These are phyloP conservation scores for Hypholoma fasciculare DNA, from an alignment of 768 basidiomycete species.

Conservation along the genomic window DNA sequence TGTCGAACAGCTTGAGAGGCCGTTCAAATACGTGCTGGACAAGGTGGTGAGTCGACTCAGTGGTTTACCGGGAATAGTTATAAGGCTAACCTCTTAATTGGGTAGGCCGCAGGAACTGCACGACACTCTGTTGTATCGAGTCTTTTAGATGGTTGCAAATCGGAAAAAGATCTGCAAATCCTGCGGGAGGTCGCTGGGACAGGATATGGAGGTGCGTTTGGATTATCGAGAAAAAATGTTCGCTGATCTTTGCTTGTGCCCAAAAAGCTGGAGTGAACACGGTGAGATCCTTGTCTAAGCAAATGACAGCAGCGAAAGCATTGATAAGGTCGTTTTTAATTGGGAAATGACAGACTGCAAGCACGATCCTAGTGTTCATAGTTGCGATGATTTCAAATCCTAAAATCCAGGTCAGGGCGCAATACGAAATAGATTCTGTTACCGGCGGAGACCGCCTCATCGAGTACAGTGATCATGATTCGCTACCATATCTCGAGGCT, in stretches of 20 bases:
- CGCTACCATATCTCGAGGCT: conserved; percentile 23
- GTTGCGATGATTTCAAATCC: conserved; percentile 29
- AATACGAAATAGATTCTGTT: conserved; percentile 29
- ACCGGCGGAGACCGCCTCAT: conserved; percentile 27
- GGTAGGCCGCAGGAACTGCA: background rate
- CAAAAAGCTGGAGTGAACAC: background rate
- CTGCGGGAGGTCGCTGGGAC: background rate
- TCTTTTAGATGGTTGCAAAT: background rate
- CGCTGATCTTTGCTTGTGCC: background rate
- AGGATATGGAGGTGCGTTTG: background rate
- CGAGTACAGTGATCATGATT: conserved; percentile 18
- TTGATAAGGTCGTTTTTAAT: too few relatives aligned
- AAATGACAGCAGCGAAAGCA: background rate
- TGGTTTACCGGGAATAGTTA: background rate
- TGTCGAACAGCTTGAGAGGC: background rate
- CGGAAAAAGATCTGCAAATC: background rate
- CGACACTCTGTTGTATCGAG: background rate
- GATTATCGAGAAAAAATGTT: background rate
- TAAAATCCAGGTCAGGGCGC: conserved; percentile 29
- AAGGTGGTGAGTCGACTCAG: background rate
- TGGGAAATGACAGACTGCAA: background rate
- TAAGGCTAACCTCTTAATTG: background rate
- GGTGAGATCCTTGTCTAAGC: background rate
- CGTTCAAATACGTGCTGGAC: background rate
- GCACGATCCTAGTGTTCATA: conserved; percentile 18